Conservation (phyloP, 2,329 filamentous ascomycete genomes). For the Fusarium fujikuroi region DNA sequence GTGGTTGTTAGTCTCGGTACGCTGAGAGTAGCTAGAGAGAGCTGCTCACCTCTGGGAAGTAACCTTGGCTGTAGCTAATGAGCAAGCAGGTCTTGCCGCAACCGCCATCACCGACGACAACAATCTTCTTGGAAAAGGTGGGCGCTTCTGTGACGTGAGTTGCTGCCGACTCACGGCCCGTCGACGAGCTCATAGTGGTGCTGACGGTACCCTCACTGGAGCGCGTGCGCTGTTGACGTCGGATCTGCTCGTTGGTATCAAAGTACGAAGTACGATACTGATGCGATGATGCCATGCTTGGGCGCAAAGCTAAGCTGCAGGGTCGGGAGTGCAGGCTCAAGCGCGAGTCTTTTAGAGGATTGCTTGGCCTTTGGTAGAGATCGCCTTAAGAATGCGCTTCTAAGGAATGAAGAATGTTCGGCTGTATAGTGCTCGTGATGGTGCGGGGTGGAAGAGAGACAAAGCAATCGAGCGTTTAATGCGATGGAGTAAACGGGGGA, state of each 20-base stretch:
- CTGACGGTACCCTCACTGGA: conserved; percentile 91
- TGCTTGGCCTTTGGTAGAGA: conserved; percentile 10
- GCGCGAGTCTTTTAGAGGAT: conserved; percentile 33
- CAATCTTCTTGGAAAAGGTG: conserved; percentile 98
- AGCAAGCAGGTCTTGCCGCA: conserved; percentile 98
- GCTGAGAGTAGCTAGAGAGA: neutral
- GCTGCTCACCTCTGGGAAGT: conserved; percentile 90
- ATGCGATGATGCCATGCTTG: conserved; percentile 63
- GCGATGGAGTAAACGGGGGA: conserved; percentile 24
- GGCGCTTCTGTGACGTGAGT: conserved; percentile 92
- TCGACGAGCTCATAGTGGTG: conserved; percentile 81
- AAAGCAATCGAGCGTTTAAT: conserved; percentile 22
- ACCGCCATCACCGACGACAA: conserved; percentile 96
- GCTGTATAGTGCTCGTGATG: conserved; percentile 15
- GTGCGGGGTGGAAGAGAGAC: conserved; percentile 33
- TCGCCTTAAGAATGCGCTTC: conserved; percentile 8
- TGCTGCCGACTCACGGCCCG: conserved; percentile 78
- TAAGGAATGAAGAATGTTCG: conserved; percentile 6
- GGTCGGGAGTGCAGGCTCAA: conserved; percentile 30
- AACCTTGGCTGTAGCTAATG: conserved; percentile 98
- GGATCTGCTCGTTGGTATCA: conserved; percentile 53
- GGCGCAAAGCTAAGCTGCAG: conserved; percentile 35
- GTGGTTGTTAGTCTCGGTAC: conserved; percentile 12
- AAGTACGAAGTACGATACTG: conserved; percentile 67
- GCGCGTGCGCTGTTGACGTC: conserved; percentile 66